Evolutionary conservation across 2,329 filamentous ascomycete species (phyloP).

Genomic region (Paracoccidioides lutzii): DNA sequence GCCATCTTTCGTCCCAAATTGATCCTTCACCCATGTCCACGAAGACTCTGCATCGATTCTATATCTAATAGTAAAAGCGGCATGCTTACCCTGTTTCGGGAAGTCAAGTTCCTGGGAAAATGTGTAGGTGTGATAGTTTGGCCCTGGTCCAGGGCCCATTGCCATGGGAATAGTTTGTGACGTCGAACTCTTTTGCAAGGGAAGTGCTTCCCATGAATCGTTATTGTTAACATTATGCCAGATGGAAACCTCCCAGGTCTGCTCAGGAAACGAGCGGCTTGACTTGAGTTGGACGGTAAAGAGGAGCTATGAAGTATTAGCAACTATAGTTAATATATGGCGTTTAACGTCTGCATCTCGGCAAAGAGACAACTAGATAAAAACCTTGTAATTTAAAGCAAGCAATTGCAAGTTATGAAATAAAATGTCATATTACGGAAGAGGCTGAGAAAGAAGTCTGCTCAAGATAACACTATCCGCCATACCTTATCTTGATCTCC

Average conservation of each 20-base stretch:
- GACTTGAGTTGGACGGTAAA: conserved; percentile 62
- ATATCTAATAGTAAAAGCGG: conserved; percentile 34
- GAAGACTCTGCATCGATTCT: conserved; percentile 23
- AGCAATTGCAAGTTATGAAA: background rate
- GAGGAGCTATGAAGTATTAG: conserved; percentile 30
- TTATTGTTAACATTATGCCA: conserved; percentile 54
- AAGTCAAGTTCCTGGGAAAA: conserved; percentile 22
- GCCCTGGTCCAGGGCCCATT: conserved; percentile 12
- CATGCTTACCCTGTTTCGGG: conserved; percentile 18
- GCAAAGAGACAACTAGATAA: background rate
- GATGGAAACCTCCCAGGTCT: conserved; percentile 58
- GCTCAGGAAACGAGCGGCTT: conserved; percentile 39
- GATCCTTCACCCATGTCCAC: conserved; percentile 36
- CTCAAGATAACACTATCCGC: conserved; percentile 2
- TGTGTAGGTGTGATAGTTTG: conserved; percentile 23
- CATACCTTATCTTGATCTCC: conserved; percentile 2
- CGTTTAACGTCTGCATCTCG: background rate
- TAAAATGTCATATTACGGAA: background rate
- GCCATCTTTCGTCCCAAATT: conserved; percentile 27
- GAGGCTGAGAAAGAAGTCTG: background rate
- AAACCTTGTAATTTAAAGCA: background rate
- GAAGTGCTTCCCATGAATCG: conserved; percentile 47
- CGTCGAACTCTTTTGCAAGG: conserved; percentile 34
- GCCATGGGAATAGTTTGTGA: conserved; percentile 19
- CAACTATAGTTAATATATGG: background rate